phyloP scores from a whole-genome alignment of 2,329 filamentous ascomycete species.

The Colletotrichum tofieldiae region DNA sequence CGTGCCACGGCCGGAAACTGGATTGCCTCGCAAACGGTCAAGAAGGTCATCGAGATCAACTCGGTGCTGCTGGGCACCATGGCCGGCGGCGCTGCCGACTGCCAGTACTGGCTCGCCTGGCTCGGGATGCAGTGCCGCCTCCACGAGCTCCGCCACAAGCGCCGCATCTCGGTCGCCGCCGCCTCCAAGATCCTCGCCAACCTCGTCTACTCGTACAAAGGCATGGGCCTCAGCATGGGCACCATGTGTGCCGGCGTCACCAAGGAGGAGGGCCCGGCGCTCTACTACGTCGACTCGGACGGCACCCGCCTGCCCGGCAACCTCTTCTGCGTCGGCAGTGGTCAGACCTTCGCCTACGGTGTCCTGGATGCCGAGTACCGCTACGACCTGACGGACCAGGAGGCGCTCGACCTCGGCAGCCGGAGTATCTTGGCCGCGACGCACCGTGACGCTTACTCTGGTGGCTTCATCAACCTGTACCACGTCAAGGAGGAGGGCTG shows the following conservation, averaged over 20 bases:
- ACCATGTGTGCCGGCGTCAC: slow-evolving; percentile 99
- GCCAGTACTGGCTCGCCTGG: slow-evolving; percentile 99
- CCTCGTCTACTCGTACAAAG: slow-evolving; percentile 98
- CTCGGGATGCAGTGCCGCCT: slow-evolving; percentile 99
- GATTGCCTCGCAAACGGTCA: slow-evolving; percentile 99
- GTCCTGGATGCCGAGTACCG: slow-evolving; percentile 96
- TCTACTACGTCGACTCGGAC: slow-evolving; percentile 99
- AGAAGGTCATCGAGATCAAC: slow-evolving; percentile 99
- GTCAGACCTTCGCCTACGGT: slow-evolving; percentile 99
- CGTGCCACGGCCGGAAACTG: slow-evolving; percentile 97
- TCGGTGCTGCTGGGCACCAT: slow-evolving; percentile 94
- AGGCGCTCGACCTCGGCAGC: slow-evolving; percentile 90
- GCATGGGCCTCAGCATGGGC: slow-evolving; percentile 98
- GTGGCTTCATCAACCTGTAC: slow-evolving; percentile 98
- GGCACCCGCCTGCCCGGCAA: slow-evolving; percentile 94
- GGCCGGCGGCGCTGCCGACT: slow-evolving; percentile 98
- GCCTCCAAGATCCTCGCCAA: slow-evolving; percentile 99
- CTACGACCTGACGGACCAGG: slow-evolving; percentile 89
- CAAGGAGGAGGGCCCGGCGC: slow-evolving; percentile 92
- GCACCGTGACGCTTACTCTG: slow-evolving; percentile 98
- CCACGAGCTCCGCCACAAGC: slow-evolving; percentile 99
- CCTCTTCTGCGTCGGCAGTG: slow-evolving; percentile 97
- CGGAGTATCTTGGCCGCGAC: slow-evolving; percentile 96
- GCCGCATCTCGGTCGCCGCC: slow-evolving; percentile 96
- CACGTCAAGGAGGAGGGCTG: slow-evolving; percentile 99